Conservation (phyloP, 2,329 filamentous ascomycete species). For the Gremmenia infestans region DNA sequence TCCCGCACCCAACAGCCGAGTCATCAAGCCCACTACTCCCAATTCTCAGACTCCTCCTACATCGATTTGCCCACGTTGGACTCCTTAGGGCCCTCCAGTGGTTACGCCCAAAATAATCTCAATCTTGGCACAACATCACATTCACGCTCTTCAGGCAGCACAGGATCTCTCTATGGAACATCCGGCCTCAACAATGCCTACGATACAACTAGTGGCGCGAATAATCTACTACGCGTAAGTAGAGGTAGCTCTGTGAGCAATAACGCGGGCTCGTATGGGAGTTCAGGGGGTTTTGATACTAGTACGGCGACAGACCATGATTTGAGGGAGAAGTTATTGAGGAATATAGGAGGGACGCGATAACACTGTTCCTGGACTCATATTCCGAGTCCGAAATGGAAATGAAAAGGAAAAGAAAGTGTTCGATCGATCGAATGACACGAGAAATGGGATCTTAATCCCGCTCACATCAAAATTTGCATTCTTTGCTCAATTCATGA, state of each 20-base stretch:
- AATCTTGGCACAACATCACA: constrained; percentile 11
- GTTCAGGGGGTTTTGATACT: constrained; percentile 11
- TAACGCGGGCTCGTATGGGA: background rate
- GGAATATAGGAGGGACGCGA: constrained; percentile 22
- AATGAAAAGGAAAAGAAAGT: background rate
- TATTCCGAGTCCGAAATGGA: background rate
- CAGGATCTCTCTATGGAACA: constrained; percentile 20
- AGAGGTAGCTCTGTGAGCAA: background rate
- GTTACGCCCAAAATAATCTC: constrained; percentile 10
- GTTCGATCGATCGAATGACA: background rate
- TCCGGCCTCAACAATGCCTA: constrained; percentile 18
- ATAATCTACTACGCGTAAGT: constrained; percentile 16
- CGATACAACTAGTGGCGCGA: constrained; percentile 11
- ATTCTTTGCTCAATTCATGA: too few relatives aligned
- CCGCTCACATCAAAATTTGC: too few relatives aligned
- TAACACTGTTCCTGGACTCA: background rate
- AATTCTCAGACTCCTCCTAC: constrained; percentile 27
- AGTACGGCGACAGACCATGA: constrained; percentile 19
- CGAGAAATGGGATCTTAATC: too few relatives aligned
- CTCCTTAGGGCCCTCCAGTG: constrained; percentile 23
- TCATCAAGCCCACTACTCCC: constrained; percentile 27
- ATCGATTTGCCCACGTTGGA: constrained; percentile 30
- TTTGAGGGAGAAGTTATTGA: constrained; percentile 22
- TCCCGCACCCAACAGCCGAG: constrained; percentile 23
- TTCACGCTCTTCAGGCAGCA: constrained; percentile 19